Evolutionary conservation across 805 yeast species (phyloP).

Genomic region (Brettanomyces sp.): DNA sequence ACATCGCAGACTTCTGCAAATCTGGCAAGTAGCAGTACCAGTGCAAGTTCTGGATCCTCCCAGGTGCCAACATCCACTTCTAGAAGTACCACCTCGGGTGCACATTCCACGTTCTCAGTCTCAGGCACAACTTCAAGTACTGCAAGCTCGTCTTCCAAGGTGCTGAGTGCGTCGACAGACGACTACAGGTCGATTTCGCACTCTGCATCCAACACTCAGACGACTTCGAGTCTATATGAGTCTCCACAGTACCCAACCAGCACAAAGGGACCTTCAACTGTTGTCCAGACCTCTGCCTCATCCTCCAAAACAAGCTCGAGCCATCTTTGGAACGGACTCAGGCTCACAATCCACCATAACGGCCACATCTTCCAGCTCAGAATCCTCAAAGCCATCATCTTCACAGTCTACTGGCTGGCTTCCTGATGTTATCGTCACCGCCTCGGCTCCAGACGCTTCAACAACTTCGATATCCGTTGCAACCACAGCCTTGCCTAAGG

Average conservation of each 20-base stretch:
- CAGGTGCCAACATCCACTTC: not conserved
- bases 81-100: not conserved
- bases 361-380: not conserved
- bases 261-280: no score
- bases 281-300: not conserved
- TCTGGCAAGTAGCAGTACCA: not conserved
- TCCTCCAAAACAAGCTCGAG: not conserved
- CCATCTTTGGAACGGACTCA: not conserved
- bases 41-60: slow-evolving; percentile 1
- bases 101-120: not conserved
- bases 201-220: not conserved
- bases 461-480: slow-evolving; percentile 9
- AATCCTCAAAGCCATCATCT: not conserved
- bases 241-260: no score
- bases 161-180: no score
- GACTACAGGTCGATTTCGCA: not conserved
- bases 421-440: slow-evolving; percentile 1
- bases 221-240: no score
- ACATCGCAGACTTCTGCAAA: not conserved
- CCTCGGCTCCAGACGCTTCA: not conserved
- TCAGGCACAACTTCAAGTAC: not conserved
- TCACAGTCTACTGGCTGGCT: not conserved
- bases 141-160: not conserved
- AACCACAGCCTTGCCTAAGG: slow-evolving; percentile 58
- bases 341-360: not conserved